phyloP scores from a whole-genome alignment of 306 rosid species.

The Castanospermum australe region DNA sequence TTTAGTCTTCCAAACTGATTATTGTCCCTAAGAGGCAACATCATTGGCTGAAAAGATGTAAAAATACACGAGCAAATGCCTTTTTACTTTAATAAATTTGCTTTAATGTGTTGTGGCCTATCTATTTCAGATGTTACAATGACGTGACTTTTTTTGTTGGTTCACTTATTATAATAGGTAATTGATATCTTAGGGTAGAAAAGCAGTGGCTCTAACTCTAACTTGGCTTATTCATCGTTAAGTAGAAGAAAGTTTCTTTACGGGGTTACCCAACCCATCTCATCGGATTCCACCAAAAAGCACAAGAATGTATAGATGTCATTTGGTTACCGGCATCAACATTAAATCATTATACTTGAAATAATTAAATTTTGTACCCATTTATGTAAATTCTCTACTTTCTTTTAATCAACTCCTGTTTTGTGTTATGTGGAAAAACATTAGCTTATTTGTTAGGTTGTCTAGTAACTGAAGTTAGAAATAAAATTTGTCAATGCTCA shows the following conservation, averaged over 20 bases:
- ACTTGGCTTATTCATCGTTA: constrained; percentile 41
- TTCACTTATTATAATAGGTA: constrained; percentile 21
- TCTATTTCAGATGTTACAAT: neutral
- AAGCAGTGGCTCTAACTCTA: constrained; percentile 31
- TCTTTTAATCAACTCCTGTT: neutral
- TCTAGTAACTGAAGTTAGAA: neutral
- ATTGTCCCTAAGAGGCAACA: constrained; percentile 32
- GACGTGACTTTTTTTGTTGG: constrained; percentile 30
- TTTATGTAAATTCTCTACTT: neutral
- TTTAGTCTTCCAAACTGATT: constrained; percentile 4
- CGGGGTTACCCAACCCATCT: constrained; percentile 33
- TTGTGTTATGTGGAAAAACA: neutral
- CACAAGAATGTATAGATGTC: neutral
- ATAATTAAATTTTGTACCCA: neutral
- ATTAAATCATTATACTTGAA: neutral
- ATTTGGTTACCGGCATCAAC: neutral
- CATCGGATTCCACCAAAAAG: constrained; percentile 28
- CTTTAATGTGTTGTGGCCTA: neutral
- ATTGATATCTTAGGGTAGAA: constrained; percentile 26
- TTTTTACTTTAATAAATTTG: constrained; percentile 14
- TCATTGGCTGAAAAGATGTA: constrained; percentile 40
- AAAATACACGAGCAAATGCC: constrained; percentile 28
- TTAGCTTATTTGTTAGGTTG: neutral
- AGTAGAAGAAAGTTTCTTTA: constrained; percentile 52
- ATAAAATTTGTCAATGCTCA: neutral